Conservation (phyloP, 129 eudicot species). For the Mikania micrantha region DNA sequence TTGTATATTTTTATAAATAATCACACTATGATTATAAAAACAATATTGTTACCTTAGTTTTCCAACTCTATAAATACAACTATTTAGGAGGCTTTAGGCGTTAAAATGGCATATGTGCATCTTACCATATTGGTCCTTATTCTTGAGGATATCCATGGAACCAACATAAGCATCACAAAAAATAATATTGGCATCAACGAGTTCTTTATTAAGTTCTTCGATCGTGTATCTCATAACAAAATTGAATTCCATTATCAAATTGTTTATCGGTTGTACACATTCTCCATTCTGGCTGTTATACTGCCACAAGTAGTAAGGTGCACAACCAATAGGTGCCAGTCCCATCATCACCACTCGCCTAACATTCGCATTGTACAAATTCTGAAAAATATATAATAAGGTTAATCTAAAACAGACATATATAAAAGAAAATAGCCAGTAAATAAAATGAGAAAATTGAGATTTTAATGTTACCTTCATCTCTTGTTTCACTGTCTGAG, state of each 20-base stretch:
- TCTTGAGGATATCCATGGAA: slow-evolving; percentile 78
- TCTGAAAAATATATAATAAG: slow-evolving; percentile 33
- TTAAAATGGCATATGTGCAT: neutral
- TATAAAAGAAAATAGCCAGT: neutral
- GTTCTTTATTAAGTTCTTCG: slow-evolving; percentile 61
- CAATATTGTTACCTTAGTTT: neutral
- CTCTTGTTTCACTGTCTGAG: slow-evolving; percentile 58
- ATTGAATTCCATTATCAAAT: slow-evolving; percentile 89
- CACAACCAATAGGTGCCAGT: slow-evolving; percentile 87
- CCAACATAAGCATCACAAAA: slow-evolving; percentile 77
- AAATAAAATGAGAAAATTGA: neutral
- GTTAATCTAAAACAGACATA: neutral
- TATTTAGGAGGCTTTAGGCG: neutral
- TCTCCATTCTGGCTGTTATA: slow-evolving; percentile 60
- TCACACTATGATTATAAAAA: neutral
- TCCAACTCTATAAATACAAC: neutral
- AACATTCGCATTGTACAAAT: slow-evolving; percentile 65
- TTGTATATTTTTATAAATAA: neutral
- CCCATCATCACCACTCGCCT: slow-evolving; percentile 93
- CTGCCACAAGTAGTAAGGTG: slow-evolving; percentile 87
- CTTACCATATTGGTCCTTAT: slow-evolving; percentile 56
- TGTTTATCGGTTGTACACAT: slow-evolving; percentile 62
- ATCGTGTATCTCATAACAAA: slow-evolving; percentile 75
- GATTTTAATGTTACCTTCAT: slow-evolving; percentile 45
- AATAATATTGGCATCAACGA: slow-evolving; percentile 49